Conservation (phyloP, 2,329 filamentous ascomycete genomes). For the Aspergillus eucalypticola region DNA sequence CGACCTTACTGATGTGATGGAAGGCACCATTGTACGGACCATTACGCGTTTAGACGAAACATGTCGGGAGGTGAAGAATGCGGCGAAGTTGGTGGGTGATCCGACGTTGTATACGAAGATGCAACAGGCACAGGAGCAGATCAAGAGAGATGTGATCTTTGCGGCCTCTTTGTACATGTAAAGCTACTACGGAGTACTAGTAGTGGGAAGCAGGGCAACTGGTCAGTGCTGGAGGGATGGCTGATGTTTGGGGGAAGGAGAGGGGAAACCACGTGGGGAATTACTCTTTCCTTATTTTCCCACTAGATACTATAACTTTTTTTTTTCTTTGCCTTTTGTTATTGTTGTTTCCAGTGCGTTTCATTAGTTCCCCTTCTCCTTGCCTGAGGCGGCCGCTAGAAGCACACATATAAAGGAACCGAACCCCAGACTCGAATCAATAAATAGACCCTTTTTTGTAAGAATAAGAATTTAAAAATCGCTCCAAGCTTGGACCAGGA, state of each 20-base stretch:
- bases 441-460: background rate
- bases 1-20: constrained; percentile 89
- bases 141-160: constrained; percentile 92
- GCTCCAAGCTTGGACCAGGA: background rate
- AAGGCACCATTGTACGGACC: constrained; percentile 93
- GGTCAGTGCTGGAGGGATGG: background rate
- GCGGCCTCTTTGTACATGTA: constrained; percentile 87
- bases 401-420: background rate
- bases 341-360: no score
- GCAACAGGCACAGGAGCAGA: constrained; percentile 95
- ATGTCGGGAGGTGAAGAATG: constrained; percentile 95
- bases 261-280: constrained; percentile 15
- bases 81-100: constrained; percentile 91
- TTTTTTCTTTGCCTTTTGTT: no score
- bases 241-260: background rate
- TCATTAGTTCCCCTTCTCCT: background rate
- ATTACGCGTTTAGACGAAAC: constrained; percentile 95
- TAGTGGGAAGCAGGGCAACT: background rate
- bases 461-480: background rate
- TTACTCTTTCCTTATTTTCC: background rate
- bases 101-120: constrained; percentile 93
- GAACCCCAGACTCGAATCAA: background rate
- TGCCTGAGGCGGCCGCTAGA: background rate
- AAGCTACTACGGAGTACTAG: background rate
- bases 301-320: no score